phyloP scores from a whole-genome alignment of 805 yeast species.

The Sugiyamaella chiloensis region DNA sequence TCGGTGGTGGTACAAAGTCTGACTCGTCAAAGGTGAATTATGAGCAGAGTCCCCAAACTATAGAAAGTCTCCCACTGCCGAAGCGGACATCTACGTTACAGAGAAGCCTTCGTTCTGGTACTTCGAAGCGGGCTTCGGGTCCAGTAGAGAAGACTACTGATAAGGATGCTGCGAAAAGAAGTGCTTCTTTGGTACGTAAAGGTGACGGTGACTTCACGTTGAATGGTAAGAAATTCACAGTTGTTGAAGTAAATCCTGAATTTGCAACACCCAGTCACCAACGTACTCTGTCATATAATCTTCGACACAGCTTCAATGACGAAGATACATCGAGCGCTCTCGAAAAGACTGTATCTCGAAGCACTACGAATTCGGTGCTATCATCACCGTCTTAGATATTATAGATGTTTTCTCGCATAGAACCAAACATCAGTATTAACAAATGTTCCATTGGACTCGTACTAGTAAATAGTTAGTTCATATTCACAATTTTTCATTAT shows the following conservation, averaged over 20 bases:
- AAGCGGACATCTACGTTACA: constrained; percentile 14
- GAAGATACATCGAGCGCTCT: background rate
- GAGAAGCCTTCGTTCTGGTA: constrained; percentile 13
- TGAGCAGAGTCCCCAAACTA: background rate
- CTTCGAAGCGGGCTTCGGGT: background rate
- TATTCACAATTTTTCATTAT: too few relatives aligned
- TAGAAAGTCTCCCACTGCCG: background rate
- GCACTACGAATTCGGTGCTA: background rate
- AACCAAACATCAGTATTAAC: too few relatives aligned
- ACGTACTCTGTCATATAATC: constrained; percentile 16
- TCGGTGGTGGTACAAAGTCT: too few relatives aligned
- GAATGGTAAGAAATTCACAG: constrained; percentile 31
- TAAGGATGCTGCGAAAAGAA: constrained; percentile 19
- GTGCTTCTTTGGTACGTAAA: constrained; percentile 26
- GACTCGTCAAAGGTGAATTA: background rate
- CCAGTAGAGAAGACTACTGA: background rate
- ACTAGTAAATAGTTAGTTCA: too few relatives aligned
- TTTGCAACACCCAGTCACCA: constrained; percentile 25
- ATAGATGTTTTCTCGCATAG: background rate
- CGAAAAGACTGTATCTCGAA: background rate
- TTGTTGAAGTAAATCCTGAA: constrained; percentile 34
- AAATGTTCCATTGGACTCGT: too few relatives aligned
- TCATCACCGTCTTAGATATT: background rate
- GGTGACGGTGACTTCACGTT: constrained; percentile 28
- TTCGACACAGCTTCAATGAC: constrained; percentile 6